Percentiles rank a stretch among this genome's conserved stretches.
phyloP scores from a whole-genome alignment of 306 rosid species.

The Lathyrus sativus region DNA sequence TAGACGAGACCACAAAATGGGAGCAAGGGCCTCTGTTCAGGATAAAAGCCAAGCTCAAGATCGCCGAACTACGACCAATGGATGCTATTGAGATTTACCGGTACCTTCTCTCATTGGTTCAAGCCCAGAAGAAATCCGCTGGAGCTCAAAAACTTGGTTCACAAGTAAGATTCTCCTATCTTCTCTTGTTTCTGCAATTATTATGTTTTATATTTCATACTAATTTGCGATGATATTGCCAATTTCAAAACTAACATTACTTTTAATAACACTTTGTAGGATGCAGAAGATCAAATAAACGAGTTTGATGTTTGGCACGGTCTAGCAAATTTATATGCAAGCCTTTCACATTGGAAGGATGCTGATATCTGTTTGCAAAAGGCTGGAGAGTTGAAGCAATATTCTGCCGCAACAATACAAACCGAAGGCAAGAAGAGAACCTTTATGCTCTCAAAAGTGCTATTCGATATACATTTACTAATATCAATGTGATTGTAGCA shows the following conservation, averaged over 20 bases:
- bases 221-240: background rate
- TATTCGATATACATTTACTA: constrained; percentile 9
- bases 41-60: constrained; percentile 83
- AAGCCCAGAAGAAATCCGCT: constrained; percentile 82
- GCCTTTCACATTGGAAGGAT: constrained; percentile 91
- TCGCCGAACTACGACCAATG: constrained; percentile 70
- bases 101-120: constrained; percentile 89
- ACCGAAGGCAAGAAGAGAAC: constrained; percentile 67
- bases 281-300: constrained; percentile 58
- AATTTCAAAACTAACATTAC: constrained; percentile 22
- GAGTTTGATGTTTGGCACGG: constrained; percentile 97
- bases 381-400: constrained; percentile 67
- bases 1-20: constrained; percentile 93
- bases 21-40: constrained; percentile 88
- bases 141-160: constrained; percentile 53
- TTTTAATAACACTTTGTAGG: constrained; percentile 45
- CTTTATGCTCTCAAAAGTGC: constrained; percentile 28
- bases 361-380: constrained; percentile 87
- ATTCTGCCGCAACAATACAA: constrained; percentile 61
- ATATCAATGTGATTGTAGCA: constrained; percentile 42
- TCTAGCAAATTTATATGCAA: constrained; percentile 79
- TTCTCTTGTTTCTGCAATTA: constrained; percentile 16
- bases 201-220: background rate
- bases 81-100: constrained; percentile 92
- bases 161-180: constrained; percentile 56